Conservation (phyloP, 148 eudicot genomes). For the Camellia granthamiana region DNA sequence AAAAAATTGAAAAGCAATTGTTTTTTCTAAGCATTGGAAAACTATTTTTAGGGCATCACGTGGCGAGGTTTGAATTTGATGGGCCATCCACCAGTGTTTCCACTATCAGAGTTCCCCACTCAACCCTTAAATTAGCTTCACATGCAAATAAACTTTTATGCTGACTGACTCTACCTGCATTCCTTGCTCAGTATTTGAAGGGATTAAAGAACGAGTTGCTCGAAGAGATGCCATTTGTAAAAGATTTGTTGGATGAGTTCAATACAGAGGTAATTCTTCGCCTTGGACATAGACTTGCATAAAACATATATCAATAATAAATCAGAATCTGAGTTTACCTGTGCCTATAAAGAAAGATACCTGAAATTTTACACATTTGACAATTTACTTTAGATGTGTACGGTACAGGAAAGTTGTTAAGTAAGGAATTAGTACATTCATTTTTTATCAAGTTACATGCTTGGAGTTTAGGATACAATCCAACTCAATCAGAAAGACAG, state of each 20-base stretch:
- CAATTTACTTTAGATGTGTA: background rate
- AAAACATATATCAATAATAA: background rate
- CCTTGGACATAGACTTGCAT: background rate
- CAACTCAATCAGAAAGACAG: background rate
- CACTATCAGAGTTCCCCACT: background rate
- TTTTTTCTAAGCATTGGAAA: background rate
- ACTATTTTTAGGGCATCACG: background rate
- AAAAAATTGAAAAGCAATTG: background rate
- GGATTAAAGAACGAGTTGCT: conserved; percentile 40
- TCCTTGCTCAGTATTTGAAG: conserved; percentile 37
- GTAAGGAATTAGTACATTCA: background rate
- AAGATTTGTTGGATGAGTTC: conserved; percentile 36
- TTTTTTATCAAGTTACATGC: background rate
- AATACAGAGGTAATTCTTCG: conserved; percentile 32
- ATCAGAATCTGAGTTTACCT: background rate
- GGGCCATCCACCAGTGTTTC: background rate
- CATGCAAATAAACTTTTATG: background rate
- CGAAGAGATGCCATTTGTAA: conserved; percentile 43
- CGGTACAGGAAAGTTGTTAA: background rate
- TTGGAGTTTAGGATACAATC: background rate
- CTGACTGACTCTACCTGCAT: conserved; percentile 11
- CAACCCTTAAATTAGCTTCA: background rate
- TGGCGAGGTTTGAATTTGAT: background rate
- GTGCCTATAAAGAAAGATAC: background rate
- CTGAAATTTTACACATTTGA: background rate